phyloP scores from a whole-genome alignment of 2,329 filamentous ascomycete species.

The Fusarium palustre region DNA sequence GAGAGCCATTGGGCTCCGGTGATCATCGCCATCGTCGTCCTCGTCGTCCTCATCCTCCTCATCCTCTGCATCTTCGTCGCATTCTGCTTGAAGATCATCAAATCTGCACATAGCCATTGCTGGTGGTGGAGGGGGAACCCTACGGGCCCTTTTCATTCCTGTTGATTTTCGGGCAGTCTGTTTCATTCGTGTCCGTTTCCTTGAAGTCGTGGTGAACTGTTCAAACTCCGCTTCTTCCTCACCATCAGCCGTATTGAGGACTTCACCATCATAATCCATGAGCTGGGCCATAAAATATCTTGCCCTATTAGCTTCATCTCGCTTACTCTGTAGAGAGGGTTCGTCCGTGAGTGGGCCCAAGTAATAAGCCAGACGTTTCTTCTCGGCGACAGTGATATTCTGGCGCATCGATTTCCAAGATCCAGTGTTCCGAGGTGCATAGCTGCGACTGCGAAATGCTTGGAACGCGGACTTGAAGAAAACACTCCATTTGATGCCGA shows the following conservation, averaged over 20 bases:
- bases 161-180: background rate
- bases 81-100: too few species aligned
- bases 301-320: constrained; percentile 51
- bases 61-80: background rate
- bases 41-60: too few species aligned
- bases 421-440: constrained; percentile 45
- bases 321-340: constrained; percentile 46
- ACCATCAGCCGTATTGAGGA: constrained; percentile 47
- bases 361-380: constrained; percentile 52
- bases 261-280: constrained; percentile 49
- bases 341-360: constrained; percentile 43
- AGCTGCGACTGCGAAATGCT: too few species aligned
- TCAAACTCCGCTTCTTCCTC: constrained; percentile 55
- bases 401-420: constrained; percentile 53
- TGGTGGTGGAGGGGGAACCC: too few species aligned
- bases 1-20: constrained; percentile 55
- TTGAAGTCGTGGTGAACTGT: background rate
- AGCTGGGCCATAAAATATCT: constrained; percentile 62
- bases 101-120: too few species aligned
- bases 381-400: constrained; percentile 49
- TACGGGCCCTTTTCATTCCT: background rate
- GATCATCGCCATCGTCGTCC: too few species aligned
- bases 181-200: constrained; percentile 8
- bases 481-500: constrained; percentile 61
- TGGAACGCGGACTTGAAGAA: constrained; percentile 56